Evolutionary conservation across 352 stramenopile species (phyloP).

Genomic region (Pythium plurisporium): DNA sequence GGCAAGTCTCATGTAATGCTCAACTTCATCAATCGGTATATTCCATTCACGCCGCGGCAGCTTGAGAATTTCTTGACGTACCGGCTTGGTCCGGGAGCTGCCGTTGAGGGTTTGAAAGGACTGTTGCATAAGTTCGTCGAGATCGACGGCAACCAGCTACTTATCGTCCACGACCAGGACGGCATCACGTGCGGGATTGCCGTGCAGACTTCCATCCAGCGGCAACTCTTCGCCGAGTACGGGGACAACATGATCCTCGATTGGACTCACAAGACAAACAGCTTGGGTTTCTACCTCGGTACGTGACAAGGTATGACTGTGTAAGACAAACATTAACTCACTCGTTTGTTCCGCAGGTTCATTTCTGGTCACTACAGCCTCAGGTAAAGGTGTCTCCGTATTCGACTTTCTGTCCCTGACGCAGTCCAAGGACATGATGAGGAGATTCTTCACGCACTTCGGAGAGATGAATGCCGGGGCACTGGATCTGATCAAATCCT

Average conservation of each 20-base stretch:
- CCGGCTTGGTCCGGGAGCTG: not conserved
- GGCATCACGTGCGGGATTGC: not conserved
- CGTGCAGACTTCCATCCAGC: not conserved
- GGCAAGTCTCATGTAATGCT: not conserved
- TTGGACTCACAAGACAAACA: slow-evolving; percentile 25
- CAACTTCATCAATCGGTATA: not conserved
- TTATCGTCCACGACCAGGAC: slow-evolving; percentile 5
- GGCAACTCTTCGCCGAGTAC: not conserved
- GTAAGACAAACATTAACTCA: too few species aligned
- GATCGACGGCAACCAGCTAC: too few species aligned
- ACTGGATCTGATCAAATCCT: not conserved
- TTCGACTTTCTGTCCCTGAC: slow-evolving; percentile 16
- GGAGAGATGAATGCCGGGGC: not conserved
- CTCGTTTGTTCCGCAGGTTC: not conserved
- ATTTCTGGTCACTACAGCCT: slow-evolving; percentile 14
- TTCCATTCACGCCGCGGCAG: not conserved
- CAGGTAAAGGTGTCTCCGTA: slow-evolving; percentile 18
- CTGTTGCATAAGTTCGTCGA: too few species aligned
- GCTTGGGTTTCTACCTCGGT: slow-evolving; percentile 11
- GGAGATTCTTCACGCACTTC: not conserved
- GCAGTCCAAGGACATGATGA: slow-evolving; percentile 19
- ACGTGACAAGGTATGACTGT: not conserved
- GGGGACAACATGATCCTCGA: slow-evolving; percentile 18
- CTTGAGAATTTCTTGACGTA: not conserved
- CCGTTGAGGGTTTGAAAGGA: too few species aligned